A percentile compares a stretch with the other conserved stretches of the same genome.
These are phyloP conservation scores for Nakazawaea molendinolei DNA, from an alignment of 805 yeast genomes.

Conservation along the genomic window DNA sequence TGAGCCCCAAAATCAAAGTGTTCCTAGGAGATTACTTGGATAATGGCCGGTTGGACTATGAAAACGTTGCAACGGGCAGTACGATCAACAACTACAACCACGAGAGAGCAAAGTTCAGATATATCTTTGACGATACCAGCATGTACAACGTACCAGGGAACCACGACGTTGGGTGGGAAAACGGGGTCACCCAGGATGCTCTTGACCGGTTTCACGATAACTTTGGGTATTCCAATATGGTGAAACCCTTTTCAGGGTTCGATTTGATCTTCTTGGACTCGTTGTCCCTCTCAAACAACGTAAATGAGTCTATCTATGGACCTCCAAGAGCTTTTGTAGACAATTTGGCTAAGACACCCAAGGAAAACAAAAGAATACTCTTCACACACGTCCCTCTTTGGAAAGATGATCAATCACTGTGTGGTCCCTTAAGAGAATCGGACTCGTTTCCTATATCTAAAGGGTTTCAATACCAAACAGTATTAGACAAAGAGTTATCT, in stretches of 20 bases:
- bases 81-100: slow-evolving; percentile 44
- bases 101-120: slow-evolving; percentile 61
- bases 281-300: slow-evolving; percentile 61
- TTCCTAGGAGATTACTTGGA: slow-evolving; percentile 92
- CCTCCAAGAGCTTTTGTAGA: slow-evolving; percentile 50
- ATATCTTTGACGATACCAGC: slow-evolving; percentile 38
- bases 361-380: slow-evolving; percentile 54
- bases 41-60: slow-evolving; percentile 82
- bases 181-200: slow-evolving; percentile 51
- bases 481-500: slow-evolving; percentile 53
- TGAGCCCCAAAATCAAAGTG: slow-evolving; percentile 70
- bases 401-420: slow-evolving; percentile 45
- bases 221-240: slow-evolving; percentile 65
- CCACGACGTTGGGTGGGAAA: slow-evolving; percentile 93
- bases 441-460: slow-evolving; percentile 57
- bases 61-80: slow-evolving; percentile 30
- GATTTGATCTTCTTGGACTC: slow-evolving; percentile 73
- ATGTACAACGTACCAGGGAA: slow-evolving; percentile 62
- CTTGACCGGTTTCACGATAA: slow-evolving; percentile 54
- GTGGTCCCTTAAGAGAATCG: slow-evolving; percentile 78
- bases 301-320: slow-evolving; percentile 34
- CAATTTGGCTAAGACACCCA: slow-evolving; percentile 22
- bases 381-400: slow-evolving; percentile 84
- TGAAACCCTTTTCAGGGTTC: slow-evolving; percentile 60
- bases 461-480: slow-evolving; percentile 89